A percentile compares a stretch with the other conserved stretches of the same genome.
These are phyloP conservation scores for Tolypocladium nubicola DNA, from an alignment of 2,329 filamentous ascomycete species.

Conservation along the genomic window DNA sequence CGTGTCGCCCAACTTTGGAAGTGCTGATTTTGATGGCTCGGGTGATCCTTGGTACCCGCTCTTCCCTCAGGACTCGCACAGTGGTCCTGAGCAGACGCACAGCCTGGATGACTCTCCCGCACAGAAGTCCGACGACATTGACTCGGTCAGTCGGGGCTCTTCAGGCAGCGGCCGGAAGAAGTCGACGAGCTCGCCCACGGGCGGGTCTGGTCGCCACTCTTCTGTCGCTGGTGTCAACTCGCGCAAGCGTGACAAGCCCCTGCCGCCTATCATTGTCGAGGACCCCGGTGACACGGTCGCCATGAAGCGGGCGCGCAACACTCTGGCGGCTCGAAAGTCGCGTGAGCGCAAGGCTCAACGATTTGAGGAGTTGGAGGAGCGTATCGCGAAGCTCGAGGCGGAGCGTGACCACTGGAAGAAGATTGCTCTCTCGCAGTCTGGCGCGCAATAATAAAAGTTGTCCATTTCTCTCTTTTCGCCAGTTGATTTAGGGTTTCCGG, in stretches of 20 bases:
- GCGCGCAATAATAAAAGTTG: conserved; percentile 4
- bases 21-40: conserved; percentile 41
- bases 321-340: conserved; percentile 86
- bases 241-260: conserved; percentile 69
- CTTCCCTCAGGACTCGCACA: conserved; percentile 45
- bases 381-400: conserved; percentile 58
- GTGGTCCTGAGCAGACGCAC: conserved; percentile 11
- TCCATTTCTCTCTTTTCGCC: conserved; percentile 5
- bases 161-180: conserved; percentile 32
- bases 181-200: conserved; percentile 32
- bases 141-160: conserved; percentile 29
- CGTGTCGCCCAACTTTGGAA: conserved; percentile 66
- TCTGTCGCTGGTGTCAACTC: conserved; percentile 59
- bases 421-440: conserved; percentile 32
- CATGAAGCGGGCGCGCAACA: conserved; percentile 89
- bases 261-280: conserved; percentile 66
- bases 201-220: conserved; percentile 45
- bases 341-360: conserved; percentile 74
- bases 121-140: conserved; percentile 36
- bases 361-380: conserved; percentile 62
- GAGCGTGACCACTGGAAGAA: conserved; percentile 58
- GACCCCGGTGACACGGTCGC: conserved; percentile 67
- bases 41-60: conserved; percentile 61
- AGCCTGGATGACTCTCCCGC: conserved; percentile 31
- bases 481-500: neutral